These are phyloP conservation scores for Aspergillus tanneri DNA, from an alignment of 2,329 filamentous ascomycete genomes.

Conservation along the genomic window DNA sequence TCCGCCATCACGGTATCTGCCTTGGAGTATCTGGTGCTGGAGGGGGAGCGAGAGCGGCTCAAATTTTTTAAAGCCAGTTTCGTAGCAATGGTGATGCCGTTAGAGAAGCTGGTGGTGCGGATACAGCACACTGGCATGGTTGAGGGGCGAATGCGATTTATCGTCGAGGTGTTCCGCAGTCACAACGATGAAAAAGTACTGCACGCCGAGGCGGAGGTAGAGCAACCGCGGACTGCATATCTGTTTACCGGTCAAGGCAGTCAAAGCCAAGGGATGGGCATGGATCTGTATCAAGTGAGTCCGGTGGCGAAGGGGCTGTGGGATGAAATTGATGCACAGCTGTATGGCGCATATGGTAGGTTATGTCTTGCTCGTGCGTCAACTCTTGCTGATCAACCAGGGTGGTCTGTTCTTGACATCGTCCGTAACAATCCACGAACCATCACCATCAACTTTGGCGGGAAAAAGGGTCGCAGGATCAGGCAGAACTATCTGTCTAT, in stretches of 20 bases:
- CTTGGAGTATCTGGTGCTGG: constrained; percentile 95
- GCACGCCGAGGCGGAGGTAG: constrained; percentile 87
- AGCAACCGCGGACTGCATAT: constrained; percentile 91
- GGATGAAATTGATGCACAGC: constrained; percentile 92
- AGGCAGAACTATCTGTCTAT: constrained; percentile 98
- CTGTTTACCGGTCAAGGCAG: constrained; percentile 97
- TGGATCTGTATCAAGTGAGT: constrained; percentile 92
- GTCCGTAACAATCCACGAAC: constrained; percentile 98
- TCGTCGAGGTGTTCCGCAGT: constrained; percentile 87
- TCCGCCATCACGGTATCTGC: constrained; percentile 88
- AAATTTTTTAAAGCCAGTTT: constrained; percentile 90
- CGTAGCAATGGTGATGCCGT: constrained; percentile 93
- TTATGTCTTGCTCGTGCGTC: neutral
- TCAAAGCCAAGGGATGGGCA: constrained; percentile 98
- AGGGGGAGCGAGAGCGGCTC: constrained; percentile 81
- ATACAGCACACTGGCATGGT: constrained; percentile 95
- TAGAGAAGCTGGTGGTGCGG: constrained; percentile 87
- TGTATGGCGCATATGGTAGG: constrained; percentile 81
- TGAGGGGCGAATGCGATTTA: constrained; percentile 94
- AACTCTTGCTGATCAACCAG: constrained; percentile 2
- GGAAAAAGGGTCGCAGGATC: constrained; percentile 88
- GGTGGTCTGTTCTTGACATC: constrained; percentile 91
- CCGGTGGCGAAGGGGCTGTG: constrained; percentile 89
- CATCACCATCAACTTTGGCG: constrained; percentile 94
- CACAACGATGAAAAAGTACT: constrained; percentile 92